Conservation (phyloP, 495 filamentous ascomycete species). For the Pseudevernia furfuracea region DNA sequence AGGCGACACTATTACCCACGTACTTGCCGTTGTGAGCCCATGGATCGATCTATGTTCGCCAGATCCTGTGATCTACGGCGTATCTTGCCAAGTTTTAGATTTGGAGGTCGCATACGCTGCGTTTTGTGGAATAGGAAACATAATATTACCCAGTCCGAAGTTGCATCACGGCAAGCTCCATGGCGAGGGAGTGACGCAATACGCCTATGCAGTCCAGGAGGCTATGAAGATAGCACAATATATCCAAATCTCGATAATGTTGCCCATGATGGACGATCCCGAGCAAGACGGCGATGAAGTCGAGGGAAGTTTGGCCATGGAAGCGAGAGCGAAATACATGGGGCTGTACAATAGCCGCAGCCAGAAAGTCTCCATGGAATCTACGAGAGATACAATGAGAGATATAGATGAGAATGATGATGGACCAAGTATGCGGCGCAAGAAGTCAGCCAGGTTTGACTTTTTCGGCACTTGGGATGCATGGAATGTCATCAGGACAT, state of each 20-base stretch:
- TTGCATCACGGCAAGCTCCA: slow-evolving; percentile 41
- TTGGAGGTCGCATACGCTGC: slow-evolving; percentile 88
- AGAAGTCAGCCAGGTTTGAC: slow-evolving; percentile 39
- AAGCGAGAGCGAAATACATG: slow-evolving; percentile 49
- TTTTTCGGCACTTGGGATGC: slow-evolving; percentile 80
- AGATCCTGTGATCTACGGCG: slow-evolving; percentile 68
- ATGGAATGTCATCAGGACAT: slow-evolving; percentile 79
- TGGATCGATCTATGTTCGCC: slow-evolving; percentile 88
- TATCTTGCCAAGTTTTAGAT: slow-evolving; percentile 83
- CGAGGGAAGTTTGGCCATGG: slow-evolving; percentile 50
- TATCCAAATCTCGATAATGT: slow-evolving; percentile 69
- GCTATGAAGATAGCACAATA: slow-evolving; percentile 63
- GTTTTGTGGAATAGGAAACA: slow-evolving; percentile 80
- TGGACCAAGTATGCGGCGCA: not conserved
- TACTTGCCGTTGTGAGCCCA: slow-evolving; percentile 66
- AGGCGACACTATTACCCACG: slow-evolving; percentile 58
- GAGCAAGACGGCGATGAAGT: slow-evolving; percentile 42
- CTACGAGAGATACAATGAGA: not conserved
- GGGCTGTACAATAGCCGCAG: slow-evolving; percentile 29
- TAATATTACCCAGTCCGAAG: slow-evolving; percentile 71
- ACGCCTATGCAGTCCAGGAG: slow-evolving; percentile 79
- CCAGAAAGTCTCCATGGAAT: slow-evolving; percentile 18
- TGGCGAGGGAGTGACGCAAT: slow-evolving; percentile 53
- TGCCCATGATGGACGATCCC: slow-evolving; percentile 64
- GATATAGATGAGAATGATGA: slow-evolving; percentile 28